These are phyloP conservation scores for Fusarium sp. DNA, from an alignment of 2,329 filamentous ascomycete genomes.

Conservation along the genomic window DNA sequence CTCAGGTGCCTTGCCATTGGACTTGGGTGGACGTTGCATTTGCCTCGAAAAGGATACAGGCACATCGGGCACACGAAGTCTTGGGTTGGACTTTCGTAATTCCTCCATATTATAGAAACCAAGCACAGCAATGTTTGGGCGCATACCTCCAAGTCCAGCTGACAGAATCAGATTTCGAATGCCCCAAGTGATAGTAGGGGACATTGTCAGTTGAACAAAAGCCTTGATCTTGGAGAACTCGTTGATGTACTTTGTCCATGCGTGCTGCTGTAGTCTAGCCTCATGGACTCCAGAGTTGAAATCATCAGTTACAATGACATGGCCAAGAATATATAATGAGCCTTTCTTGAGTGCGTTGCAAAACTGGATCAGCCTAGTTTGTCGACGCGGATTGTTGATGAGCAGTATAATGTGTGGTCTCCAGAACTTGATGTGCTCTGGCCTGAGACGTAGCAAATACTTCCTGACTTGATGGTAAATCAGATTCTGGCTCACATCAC, in stretches of 20 bases:
- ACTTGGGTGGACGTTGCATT: slow-evolving; percentile 47
- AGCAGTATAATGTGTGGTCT: slow-evolving; percentile 87
- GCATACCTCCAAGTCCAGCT: slow-evolving; percentile 86
- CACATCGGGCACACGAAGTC: slow-evolving; percentile 66
- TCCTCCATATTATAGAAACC: slow-evolving; percentile 86
- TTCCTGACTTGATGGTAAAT: slow-evolving; percentile 90
- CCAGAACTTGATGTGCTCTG: slow-evolving; percentile 95
- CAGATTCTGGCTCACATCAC: slow-evolving; percentile 87
- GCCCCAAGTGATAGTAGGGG: slow-evolving; percentile 85
- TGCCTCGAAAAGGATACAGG: slow-evolving; percentile 53
- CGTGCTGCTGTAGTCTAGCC: slow-evolving; percentile 80
- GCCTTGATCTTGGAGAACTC: slow-evolving; percentile 89
- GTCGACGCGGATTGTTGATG: slow-evolving; percentile 82
- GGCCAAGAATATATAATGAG: slow-evolving; percentile 83
- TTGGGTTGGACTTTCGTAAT: slow-evolving; percentile 68
- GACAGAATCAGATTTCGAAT: slow-evolving; percentile 84
- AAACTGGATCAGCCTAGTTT: slow-evolving; percentile 87
- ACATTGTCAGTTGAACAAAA: slow-evolving; percentile 87
- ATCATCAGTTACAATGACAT: slow-evolving; percentile 87
- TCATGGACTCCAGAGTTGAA: slow-evolving; percentile 83
- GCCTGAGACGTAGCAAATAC: slow-evolving; percentile 82
- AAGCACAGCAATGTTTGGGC: slow-evolving; percentile 86
- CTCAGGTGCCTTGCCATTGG: slow-evolving; percentile 47
- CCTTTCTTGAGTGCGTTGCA: slow-evolving; percentile 94
- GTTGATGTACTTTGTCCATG: slow-evolving; percentile 85